Conservation (phyloP, 2,329 filamentous ascomycete genomes). For the Monosporascus sp. region DNA sequence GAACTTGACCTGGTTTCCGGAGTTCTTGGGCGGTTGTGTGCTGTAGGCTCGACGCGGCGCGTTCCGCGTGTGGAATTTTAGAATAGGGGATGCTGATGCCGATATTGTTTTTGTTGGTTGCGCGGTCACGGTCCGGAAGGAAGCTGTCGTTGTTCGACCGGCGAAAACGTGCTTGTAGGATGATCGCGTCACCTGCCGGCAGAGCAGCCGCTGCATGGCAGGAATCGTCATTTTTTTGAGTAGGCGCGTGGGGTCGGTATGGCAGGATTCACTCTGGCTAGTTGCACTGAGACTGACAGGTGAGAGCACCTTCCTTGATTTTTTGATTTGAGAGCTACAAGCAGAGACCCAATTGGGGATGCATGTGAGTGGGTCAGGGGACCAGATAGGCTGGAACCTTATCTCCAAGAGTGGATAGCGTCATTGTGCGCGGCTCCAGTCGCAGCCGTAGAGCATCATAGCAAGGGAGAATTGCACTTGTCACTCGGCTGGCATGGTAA, state of each 20-base stretch:
- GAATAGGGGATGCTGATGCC: background rate
- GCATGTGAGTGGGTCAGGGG: too few relatives aligned
- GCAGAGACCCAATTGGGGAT: too few relatives aligned
- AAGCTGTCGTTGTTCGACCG: background rate
- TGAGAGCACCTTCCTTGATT: too few relatives aligned
- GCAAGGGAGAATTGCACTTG: too few relatives aligned
- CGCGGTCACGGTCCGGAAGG: background rate
- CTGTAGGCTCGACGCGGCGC: conserved; percentile 32
- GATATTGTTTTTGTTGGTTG: background rate
- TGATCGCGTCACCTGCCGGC: conserved; percentile 6
- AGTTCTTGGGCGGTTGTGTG: conserved; percentile 30
- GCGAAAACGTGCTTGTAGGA: background rate
- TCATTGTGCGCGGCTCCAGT: too few relatives aligned
- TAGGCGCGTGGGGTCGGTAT: conserved; percentile 6
- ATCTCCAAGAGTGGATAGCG: too few relatives aligned
- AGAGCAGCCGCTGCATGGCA: conserved; percentile 16
- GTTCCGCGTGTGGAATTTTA: background rate
- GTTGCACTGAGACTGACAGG: too few relatives aligned
- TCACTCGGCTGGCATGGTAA: too few relatives aligned
- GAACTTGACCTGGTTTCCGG: conserved; percentile 43
- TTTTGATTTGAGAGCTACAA: too few relatives aligned
- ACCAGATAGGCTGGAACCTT: too few relatives aligned
- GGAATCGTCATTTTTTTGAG: conserved; percentile 9
- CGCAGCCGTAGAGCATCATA: too few relatives aligned
- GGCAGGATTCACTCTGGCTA: conserved; percentile 4